Evolutionary conservation across 345 rosid genomes (phyloP).

Genomic region (Balakata baccata): DNA sequence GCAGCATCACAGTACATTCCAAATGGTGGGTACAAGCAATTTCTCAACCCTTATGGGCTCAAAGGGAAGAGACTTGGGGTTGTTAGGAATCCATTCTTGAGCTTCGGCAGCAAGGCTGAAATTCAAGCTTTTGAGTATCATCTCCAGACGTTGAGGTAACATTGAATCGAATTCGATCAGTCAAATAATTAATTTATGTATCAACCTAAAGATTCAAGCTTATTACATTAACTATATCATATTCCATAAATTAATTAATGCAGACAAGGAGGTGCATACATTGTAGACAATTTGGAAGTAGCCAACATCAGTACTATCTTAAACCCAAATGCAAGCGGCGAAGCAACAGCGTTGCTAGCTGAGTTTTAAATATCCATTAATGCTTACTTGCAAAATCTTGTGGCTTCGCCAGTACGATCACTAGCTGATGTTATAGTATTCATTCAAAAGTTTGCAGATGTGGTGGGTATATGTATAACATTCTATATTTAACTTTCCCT

Average conservation of each 20-base stretch:
- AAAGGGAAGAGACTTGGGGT: constrained; percentile 57
- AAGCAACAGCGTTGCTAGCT: constrained; percentile 32
- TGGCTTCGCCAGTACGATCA: constrained; percentile 54
- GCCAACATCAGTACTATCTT: constrained; percentile 29
- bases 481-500: background rate
- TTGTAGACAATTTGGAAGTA: constrained; percentile 45
- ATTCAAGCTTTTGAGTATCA: constrained; percentile 37
- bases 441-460: constrained; percentile 38
- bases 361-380: constrained; percentile 57
- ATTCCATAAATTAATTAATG: no score
- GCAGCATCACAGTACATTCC: constrained; percentile 46
- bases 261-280: constrained; percentile 47
- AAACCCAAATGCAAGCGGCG: constrained; percentile 29
- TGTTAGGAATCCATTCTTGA: constrained; percentile 36
- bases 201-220: no score
- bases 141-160: constrained; percentile 44
- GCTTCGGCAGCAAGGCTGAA: background rate
- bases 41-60: constrained; percentile 47
- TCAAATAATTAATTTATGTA: no score
- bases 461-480: constrained; percentile 25
- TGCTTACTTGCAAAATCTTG: constrained; percentile 41
- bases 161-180: background rate
- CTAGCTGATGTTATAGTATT: constrained; percentile 53
- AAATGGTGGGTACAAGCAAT: constrained; percentile 50
- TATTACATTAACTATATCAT: background rate